A percentile compares a stretch with the other conserved stretches of the same genome.
phyloP scores from a whole-genome alignment of 2,329 filamentous ascomycete species.

The Stagonosporopsis rhizophila region DNA sequence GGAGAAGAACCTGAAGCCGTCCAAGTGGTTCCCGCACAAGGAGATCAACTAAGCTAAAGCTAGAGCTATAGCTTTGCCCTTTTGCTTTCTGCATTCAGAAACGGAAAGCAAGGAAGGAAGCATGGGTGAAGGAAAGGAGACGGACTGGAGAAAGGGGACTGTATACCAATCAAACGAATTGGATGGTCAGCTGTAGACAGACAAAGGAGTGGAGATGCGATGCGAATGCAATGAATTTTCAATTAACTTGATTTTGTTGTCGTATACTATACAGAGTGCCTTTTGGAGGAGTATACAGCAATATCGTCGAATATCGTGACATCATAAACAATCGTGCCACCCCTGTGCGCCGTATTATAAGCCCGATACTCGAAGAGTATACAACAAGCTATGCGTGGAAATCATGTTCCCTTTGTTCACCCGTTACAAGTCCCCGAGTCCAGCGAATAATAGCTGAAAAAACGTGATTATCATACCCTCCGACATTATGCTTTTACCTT shows the following conservation, averaged over 20 bases:
- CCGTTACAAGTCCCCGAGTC: neutral
- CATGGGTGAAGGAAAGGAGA: neutral
- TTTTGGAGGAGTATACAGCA: neutral
- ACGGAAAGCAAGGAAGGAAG: neutral
- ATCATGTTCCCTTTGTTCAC: neutral
- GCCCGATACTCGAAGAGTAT: constrained; percentile 2
- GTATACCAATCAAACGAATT: constrained; percentile 10
- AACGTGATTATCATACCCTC: too few relatives aligned
- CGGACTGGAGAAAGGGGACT: neutral
- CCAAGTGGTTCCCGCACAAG: constrained; percentile 53
- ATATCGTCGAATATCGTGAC: constrained; percentile 12
- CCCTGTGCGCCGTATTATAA: constrained; percentile 10
- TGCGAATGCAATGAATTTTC: constrained; percentile 13
- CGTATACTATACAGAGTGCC: neutral
- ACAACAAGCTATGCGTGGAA: constrained; percentile 1
- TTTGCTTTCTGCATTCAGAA: too few relatives aligned
- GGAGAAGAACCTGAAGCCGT: constrained; percentile 63
- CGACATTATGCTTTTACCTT: neutral
- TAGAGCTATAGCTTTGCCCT: too few relatives aligned
- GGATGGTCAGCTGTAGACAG: neutral
- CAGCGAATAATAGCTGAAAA: neutral
- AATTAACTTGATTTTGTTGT: neutral
- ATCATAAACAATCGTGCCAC: constrained; percentile 16
- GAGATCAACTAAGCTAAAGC: constrained; percentile 43
- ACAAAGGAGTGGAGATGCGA: neutral